Evolutionary conservation across 768 basidiomycete genomes (phyloP).

Genomic region (Kwoniella heveanensis): DNA sequence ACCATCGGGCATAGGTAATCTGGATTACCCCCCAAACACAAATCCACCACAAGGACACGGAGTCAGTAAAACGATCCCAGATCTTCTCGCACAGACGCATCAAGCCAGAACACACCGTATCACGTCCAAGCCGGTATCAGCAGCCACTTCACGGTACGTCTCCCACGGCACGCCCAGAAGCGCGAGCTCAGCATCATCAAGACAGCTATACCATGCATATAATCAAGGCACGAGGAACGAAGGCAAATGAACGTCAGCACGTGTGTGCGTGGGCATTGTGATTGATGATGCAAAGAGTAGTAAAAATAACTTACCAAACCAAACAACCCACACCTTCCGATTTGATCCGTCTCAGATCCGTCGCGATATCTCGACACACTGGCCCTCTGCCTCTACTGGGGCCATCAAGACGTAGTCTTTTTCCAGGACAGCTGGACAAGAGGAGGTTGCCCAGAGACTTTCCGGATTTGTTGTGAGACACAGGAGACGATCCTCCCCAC

Average conservation of each 20-base stretch:
- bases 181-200: slow-evolving; percentile 79
- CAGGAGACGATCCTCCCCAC: neutral
- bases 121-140: slow-evolving; percentile 71
- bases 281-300: slow-evolving; percentile 5
- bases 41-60: too few relatives aligned
- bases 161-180: slow-evolving; percentile 85
- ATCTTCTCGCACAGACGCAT: neutral
- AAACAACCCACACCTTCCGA: slow-evolving; percentile 73
- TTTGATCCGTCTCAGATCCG: slow-evolving; percentile 75
- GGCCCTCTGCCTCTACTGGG: slow-evolving; percentile 76
- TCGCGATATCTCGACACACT: slow-evolving; percentile 78
- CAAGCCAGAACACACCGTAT: slow-evolving; percentile 63
- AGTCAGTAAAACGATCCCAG: too few relatives aligned
- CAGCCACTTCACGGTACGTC: slow-evolving; percentile 69
- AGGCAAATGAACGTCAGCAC: slow-evolving; percentile 7
- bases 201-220: slow-evolving; percentile 62
- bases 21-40: slow-evolving; percentile 45
- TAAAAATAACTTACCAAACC: slow-evolving; percentile 66
- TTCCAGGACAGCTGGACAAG: slow-evolving; percentile 90
- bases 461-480: neutral
- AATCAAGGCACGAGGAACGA: slow-evolving; percentile 8
- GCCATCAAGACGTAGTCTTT: slow-evolving; percentile 71
- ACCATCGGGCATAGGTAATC: slow-evolving; percentile 87
- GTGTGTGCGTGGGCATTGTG: neutral
- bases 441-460: slow-evolving; percentile 76